Percentiles rank a stretch among this genome's conserved stretches.
Conservation (phyloP, 805 yeast species). For the Suhomyces faveliae region DNA sequence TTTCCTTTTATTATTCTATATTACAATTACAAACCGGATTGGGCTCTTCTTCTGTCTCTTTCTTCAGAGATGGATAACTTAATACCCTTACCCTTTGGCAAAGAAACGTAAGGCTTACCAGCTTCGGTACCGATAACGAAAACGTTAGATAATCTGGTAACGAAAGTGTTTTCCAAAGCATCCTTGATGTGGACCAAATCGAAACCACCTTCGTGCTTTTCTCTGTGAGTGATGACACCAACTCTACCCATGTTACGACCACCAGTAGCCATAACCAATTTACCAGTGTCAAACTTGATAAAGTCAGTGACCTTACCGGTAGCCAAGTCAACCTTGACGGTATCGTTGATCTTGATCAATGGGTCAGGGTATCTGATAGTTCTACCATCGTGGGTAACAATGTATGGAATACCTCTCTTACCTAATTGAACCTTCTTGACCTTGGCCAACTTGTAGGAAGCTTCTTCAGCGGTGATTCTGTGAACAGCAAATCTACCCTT, state of each 20-base stretch:
- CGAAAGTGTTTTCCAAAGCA: constrained; percentile 90
- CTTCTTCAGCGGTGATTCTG: constrained; percentile 99
- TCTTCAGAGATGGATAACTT: constrained; percentile 94
- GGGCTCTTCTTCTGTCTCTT: constrained; percentile 97
- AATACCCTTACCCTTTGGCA: constrained; percentile 99
- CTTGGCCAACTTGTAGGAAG: constrained; percentile 96
- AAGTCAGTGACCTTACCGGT: constrained; percentile 90
- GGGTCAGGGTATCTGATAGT: constrained; percentile 99
- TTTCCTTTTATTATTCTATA: not conserved
- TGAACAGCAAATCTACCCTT: constrained; percentile 99
- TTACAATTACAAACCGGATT: constrained; percentile 31
- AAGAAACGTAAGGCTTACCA: constrained; percentile 88
- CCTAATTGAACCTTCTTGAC: constrained; percentile 98
- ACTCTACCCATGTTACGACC: constrained; percentile 99
- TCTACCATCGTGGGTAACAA: constrained; percentile 99
- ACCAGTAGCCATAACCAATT: constrained; percentile 90
- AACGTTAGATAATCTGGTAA: constrained; percentile 90
- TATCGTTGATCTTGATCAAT: constrained; percentile 92
- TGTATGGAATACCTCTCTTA: constrained; percentile 97
- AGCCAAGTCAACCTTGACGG: constrained; percentile 95
- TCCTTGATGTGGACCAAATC: constrained; percentile 97
- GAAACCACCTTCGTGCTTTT: constrained; percentile 97
- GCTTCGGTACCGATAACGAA: constrained; percentile 90
- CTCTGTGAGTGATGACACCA: constrained; percentile 94
- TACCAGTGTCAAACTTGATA: constrained; percentile 89